phyloP scores from a whole-genome alignment of 2,329 filamentous ascomycete species.

The Penicillium sp. region DNA sequence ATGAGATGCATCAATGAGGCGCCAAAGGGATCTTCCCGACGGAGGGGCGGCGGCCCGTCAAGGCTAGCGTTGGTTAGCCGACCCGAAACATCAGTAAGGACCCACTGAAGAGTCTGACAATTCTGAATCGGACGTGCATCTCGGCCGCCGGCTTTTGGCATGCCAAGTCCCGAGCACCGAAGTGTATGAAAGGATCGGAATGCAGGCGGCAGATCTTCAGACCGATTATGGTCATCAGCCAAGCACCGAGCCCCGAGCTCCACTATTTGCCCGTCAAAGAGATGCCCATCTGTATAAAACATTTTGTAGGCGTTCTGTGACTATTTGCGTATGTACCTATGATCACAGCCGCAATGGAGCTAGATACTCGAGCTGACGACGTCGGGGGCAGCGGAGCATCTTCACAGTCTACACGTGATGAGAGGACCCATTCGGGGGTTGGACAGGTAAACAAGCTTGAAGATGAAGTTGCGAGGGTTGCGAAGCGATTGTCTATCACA shows the following conservation, averaged over 20 bases:
- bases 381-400: background rate
- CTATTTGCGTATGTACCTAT: background rate
- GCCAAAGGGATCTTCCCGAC: background rate
- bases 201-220: background rate
- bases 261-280: background rate
- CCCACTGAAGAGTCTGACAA: too few relatives aligned
- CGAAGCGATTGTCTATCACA: background rate
- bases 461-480: background rate
- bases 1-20: background rate
- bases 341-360: background rate
- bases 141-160: background rate
- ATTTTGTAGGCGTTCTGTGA: background rate
- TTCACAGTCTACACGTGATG: background rate
- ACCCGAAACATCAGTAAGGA: background rate
- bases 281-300: background rate
- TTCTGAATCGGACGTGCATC: background rate
- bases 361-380: background rate
- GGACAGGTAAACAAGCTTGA: background rate
- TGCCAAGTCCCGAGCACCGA: background rate
- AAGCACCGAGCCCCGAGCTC: background rate
- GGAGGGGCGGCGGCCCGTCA: background rate
- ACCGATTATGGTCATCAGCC: background rate
- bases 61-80: background rate
- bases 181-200: background rate
- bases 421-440: background rate